Conservation (phyloP, 208 protist genomes). For the Phytomonas sp. region DNA sequence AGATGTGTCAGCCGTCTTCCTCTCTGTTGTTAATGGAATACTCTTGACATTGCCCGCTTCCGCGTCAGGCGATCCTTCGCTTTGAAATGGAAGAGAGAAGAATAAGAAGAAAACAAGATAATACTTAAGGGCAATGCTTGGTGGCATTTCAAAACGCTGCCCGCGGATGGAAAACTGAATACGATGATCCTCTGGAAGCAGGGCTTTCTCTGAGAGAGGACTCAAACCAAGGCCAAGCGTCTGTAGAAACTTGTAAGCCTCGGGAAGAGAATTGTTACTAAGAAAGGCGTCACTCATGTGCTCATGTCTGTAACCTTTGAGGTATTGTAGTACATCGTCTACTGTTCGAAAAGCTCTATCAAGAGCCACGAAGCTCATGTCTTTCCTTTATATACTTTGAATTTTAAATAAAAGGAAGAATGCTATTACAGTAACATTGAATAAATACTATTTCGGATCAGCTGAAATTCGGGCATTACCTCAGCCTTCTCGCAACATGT, state of each 20-base stretch:
- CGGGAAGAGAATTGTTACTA: neutral
- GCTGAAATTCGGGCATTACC: neutral
- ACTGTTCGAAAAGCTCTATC: neutral
- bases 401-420: neutral
- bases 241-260: neutral
- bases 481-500: neutral
- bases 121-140: conserved; percentile 36
- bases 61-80: neutral
- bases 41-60: neutral
- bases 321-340: conserved; percentile 3
- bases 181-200: conserved; percentile 20
- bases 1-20: neutral
- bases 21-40: neutral
- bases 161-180: conserved; percentile 59
- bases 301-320: neutral
- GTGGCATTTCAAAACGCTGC: conserved; percentile 55
- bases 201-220: conserved; percentile 10
- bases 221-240: neutral
- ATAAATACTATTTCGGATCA: neutral
- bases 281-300: neutral
- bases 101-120: conserved; percentile 43
- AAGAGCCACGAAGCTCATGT: neutral
- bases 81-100: conserved; percentile 17
- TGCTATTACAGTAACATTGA: neutral
- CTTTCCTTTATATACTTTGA: neutral